Base-by-base conservation (phyloP, 768 basidiomycete species). In the Mycena polygramma region DNA sequence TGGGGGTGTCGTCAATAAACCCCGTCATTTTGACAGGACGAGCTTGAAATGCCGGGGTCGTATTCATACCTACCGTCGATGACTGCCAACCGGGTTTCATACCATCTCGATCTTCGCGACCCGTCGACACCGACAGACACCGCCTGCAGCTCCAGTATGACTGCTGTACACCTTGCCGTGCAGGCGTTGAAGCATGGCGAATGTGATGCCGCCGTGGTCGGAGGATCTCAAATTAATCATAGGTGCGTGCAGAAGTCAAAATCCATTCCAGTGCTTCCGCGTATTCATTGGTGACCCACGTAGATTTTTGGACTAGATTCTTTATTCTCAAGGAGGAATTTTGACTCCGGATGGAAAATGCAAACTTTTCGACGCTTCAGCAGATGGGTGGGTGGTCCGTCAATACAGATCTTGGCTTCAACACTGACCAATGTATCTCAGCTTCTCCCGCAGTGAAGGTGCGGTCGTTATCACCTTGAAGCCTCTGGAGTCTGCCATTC, bases 71-170 rank as follows among this genome's bases (percentile, higher is more conserved):
- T 48, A 10, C 77, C 79, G 0, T 39, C 73, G 4, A 79, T 77
- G 74, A 57, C 79, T 3, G 80, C 80, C 7, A 80, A 79, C 60
- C 62, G 73, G 1, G 65, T 81, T 17, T 79, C 80, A 0, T 77
- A 78, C 51, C 73, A 77, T 55, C 75, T 79, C n/a, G 71, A 75
- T 54, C 57, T 73, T 17, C 43, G 67, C 4, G 70, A 67, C 15
- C 84, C 84, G 15, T 85, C 84, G 10, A 46, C 84, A 37, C 80
- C 83, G 7, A 66, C 80, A 0, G 84, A 85, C 55, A 83, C 81
- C 0, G 81, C 81, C 1, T 85, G 84, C 68, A 83, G 81, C 20
- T 83, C 82, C 4, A 79, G 75, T 37, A 69, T 80, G 13, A 79
- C 77, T 2, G 82, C 82, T 5, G 77, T 81, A 57, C 83, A 85